phyloP scores from a whole-genome alignment of 352 stramenopile genomes.

The Phytophthora constricta region DNA sequence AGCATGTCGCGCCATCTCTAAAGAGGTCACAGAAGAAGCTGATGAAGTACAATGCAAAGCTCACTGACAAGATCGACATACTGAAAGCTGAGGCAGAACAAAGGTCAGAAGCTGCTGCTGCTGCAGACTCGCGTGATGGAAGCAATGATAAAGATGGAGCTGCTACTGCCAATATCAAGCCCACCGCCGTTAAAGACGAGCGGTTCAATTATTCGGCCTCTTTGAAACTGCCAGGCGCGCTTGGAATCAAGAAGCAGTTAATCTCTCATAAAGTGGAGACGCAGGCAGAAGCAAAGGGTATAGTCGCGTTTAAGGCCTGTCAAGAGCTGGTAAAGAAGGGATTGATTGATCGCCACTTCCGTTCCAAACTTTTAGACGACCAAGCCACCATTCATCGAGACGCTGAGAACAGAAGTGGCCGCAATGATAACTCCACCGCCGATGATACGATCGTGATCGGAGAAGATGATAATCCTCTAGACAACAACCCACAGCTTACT shows the following conservation, averaged over 20 bases:
- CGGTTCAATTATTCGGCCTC: constrained; percentile 70
- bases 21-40: constrained; percentile 79
- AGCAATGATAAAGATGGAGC: constrained; percentile 24
- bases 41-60: constrained; percentile 79
- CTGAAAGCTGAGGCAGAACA: constrained; percentile 50
- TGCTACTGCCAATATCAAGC: too few species aligned
- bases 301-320: constrained; percentile 84
- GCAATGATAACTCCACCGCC: constrained; percentile 6
- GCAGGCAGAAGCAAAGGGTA: constrained; percentile 74
- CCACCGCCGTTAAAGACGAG: constrained; percentile 18
- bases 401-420: constrained; percentile 20
- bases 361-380: constrained; percentile 72
- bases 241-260: constrained; percentile 72
- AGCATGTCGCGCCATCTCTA: constrained; percentile 50
- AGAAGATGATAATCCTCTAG: constrained; percentile 30
- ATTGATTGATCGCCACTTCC: constrained; percentile 73
- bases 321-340: constrained; percentile 76
- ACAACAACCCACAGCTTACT: constrained; percentile 36
- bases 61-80: constrained; percentile 84
- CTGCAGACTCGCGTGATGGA: constrained; percentile 18
- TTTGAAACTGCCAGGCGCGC: constrained; percentile 62
- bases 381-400: constrained; percentile 46
- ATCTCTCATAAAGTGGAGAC: constrained; percentile 67
- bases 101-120: constrained; percentile 37
- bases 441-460: constrained; percentile 50